Base-by-base conservation (phyloP, 1,284 basidiomycete genomes). In the Trichosporon asahii region DNA sequence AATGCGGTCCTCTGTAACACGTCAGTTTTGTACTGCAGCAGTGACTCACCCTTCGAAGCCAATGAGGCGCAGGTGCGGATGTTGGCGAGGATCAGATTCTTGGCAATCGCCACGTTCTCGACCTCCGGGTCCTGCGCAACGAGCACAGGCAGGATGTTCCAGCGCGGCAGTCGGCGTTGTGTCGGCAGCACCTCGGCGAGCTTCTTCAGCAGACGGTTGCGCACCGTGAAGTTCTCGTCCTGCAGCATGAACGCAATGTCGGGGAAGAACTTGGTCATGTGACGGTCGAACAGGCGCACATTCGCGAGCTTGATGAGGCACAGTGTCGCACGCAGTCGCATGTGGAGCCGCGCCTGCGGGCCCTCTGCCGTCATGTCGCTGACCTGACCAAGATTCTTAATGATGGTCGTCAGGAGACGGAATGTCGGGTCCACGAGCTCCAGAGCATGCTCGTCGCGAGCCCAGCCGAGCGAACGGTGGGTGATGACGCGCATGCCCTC, bases 61-160 rank as follows among this genome's bases (percentile, higher is more conserved):
- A 61, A 14, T 6, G 57, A 31, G 2, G 18, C 23, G 57, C 31
- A 61, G 7, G 57, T 61, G 27, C 57, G 57, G 27, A 61, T 29
- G 23, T 61, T 33, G 15, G 57, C 57, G 5, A 31, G 7, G 18
- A 61, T 64, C 55, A 35, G 7, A 5, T n/a, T 40, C 70, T 79
- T 72, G 53, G 82, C 78, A 55, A 78, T 8, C 8, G 64, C 46
- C 15, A 78, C 71, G 40, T 95, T 87, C 71, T 96, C 94, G 29
- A 84, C 82, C 76, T 98, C 95, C 0, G 96, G 96, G 83, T 99
- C 97, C 74, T 94, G 90, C 0, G 94, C 91, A 0, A 91, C 90
- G 40, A 99, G 83, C 84, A 97, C 95, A 0, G 92, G 89, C 70
- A 97, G 88, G 55, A 93, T 86, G 77, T 95, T 92, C 85, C 90